Conservation (phyloP, 140 eudicot genomes). For the Erigeron philadelphicus region DNA sequence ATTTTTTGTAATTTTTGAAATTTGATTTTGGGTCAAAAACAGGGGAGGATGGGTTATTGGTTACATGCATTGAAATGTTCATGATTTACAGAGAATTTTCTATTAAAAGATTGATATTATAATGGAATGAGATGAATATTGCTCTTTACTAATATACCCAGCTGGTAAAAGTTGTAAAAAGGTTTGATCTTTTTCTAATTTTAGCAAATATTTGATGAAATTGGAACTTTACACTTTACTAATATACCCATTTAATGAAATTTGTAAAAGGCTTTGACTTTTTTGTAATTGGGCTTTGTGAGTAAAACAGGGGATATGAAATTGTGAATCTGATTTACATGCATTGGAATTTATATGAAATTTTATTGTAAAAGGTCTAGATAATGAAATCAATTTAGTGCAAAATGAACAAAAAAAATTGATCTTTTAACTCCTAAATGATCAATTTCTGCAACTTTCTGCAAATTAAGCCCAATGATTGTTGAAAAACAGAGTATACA, state of each 20-base stretch:
- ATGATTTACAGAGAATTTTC: background rate
- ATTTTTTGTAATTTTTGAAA: background rate
- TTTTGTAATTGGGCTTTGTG: slow-evolving; percentile 7
- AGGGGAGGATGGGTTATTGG: slow-evolving; percentile 11
- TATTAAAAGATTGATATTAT: background rate
- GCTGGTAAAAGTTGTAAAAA: slow-evolving; percentile 7
- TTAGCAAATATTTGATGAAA: background rate
- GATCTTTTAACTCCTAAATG: background rate
- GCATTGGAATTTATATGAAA: slow-evolving; percentile 12
- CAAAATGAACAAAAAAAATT: background rate
- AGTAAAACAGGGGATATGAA: slow-evolving; percentile 20
- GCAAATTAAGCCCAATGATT: background rate
- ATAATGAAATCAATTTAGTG: background rate
- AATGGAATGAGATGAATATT: background rate
- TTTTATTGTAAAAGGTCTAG: background rate
- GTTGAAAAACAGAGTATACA: background rate
- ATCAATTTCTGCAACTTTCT: slow-evolving; percentile 2
- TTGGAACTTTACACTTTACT: background rate
- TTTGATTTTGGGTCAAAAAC: slow-evolving; percentile 13
- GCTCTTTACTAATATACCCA: background rate
- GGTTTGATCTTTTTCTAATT: background rate
- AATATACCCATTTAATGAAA: slow-evolving; percentile 15
- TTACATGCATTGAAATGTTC: slow-evolving; percentile 6
- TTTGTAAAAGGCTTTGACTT: background rate
- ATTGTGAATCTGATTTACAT: slow-evolving; percentile 20